These are phyloP conservation scores for Asterella californica DNA, from an alignment of 225 moss, liverwort and hornwort genomes.

Conservation along the genomic window DNA sequence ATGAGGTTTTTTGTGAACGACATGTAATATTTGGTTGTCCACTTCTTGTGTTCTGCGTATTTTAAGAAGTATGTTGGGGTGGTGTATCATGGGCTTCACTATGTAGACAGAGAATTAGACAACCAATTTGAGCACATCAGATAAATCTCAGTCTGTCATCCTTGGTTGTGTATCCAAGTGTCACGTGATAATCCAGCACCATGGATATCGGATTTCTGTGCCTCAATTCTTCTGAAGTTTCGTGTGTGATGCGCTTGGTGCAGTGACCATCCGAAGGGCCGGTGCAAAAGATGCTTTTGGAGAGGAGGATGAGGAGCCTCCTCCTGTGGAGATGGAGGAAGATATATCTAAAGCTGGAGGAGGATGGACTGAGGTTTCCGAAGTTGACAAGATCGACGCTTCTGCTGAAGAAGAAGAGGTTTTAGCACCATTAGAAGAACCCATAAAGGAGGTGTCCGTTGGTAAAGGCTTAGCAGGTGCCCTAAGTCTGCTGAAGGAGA, in stretches of 20 bases:
- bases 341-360: constrained; percentile 45
- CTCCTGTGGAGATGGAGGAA: constrained; percentile 51
- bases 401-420: constrained; percentile 53
- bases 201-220: background rate
- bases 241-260: constrained; percentile 16
- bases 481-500: constrained; percentile 77
- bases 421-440: constrained; percentile 66
- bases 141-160: background rate
- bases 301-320: constrained; percentile 89
- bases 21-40: too few relatives aligned
- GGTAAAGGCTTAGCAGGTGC: constrained; percentile 94
- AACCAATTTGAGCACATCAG: too few relatives aligned
- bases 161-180: constrained; percentile 1
- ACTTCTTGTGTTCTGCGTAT: too few relatives aligned
- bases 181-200: background rate
- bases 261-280: constrained; percentile 81
- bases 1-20: too few relatives aligned
- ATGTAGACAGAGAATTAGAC: too few relatives aligned
- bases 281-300: constrained; percentile 94
- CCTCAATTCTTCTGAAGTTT: background rate
- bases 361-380: constrained; percentile 93
- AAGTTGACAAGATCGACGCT: constrained; percentile 54
- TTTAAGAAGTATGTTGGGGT: too few relatives aligned
- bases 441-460: constrained; percentile 66
- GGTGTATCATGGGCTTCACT: too few relatives aligned